These are phyloP conservation scores for Penicillium sp. DNA, from an alignment of 2,329 filamentous ascomycete species.

Conservation along the genomic window DNA sequence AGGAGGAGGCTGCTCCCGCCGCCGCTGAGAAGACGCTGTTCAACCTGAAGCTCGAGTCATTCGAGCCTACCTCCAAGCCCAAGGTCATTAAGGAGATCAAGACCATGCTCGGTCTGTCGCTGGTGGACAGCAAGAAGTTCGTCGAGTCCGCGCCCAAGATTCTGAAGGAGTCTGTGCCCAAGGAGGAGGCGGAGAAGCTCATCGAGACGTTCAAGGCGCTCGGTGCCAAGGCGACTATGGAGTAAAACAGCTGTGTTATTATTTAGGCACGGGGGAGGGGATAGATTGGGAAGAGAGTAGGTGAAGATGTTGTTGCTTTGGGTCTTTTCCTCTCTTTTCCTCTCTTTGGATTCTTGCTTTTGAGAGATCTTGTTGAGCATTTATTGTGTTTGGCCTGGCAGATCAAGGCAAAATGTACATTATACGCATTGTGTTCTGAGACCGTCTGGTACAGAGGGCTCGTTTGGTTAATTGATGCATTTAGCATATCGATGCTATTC, in stretches of 20 bases:
- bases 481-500: conserved; percentile 16
- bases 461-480: conserved; percentile 28
- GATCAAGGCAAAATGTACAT: conserved; percentile 40
- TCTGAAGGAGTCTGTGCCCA: conserved; percentile 98
- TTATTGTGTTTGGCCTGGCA: conserved; percentile 21
- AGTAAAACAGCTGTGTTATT: conserved; percentile 55
- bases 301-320: background rate
- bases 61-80: conserved; percentile 85
- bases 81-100: conserved; percentile 99
- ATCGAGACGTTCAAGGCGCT: conserved; percentile 90
- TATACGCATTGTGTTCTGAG: conserved; percentile 32
- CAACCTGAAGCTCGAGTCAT: conserved; percentile 87
- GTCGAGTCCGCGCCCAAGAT: conserved; percentile 96
- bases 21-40: conserved; percentile 95
- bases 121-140: conserved; percentile 99
- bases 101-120: conserved; percentile 84
- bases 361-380: conserved; percentile 18
- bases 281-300: conserved; percentile 9
- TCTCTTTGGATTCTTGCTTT: conserved; percentile 21
- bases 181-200: conserved; percentile 99
- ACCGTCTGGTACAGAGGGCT: conserved; percentile 24
- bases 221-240: conserved; percentile 85
- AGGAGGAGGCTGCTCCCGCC: conserved; percentile 83
- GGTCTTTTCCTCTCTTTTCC: conserved; percentile 6
- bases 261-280: conserved; percentile 9